Conservation (phyloP, 2,329 filamentous ascomycete species). For the Sclerotiophoma versabilis region DNA sequence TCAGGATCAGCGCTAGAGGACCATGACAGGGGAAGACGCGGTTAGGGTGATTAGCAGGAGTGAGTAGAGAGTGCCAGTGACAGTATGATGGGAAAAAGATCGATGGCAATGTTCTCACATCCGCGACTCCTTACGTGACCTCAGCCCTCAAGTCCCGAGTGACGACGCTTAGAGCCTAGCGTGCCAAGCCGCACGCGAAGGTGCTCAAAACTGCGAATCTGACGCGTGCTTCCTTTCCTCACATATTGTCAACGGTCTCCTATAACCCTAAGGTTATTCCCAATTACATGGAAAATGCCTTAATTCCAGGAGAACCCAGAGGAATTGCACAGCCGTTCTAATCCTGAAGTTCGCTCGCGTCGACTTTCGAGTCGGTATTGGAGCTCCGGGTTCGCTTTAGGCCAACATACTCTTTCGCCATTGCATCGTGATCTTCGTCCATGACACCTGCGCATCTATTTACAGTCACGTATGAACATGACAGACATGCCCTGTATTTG, state of each 20-base stretch:
- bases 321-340: constrained; percentile 48
- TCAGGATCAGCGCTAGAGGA: background rate
- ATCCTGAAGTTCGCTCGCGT: constrained; percentile 48
- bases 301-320: constrained; percentile 46
- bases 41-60: background rate
- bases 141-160: background rate
- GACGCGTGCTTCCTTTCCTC: constrained; percentile 27
- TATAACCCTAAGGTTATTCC: constrained; percentile 37
- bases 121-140: background rate
- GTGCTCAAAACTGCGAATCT: constrained; percentile 6
- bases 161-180: constrained; percentile 11
- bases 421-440: constrained; percentile 6
- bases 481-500: constrained; percentile 7
- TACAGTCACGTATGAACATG: constrained; percentile 3
- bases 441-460: constrained; percentile 3
- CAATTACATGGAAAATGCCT: constrained; percentile 36
- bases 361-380: constrained; percentile 44
- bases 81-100: background rate
- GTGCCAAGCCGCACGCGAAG: constrained; percentile 14
- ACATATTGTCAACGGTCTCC: constrained; percentile 42
- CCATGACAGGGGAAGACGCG: background rate
- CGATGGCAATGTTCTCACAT: background rate
- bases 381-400: constrained; percentile 52
- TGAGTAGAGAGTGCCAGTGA: background rate
- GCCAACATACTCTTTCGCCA: constrained; percentile 39